Percentiles rank a stretch among this genome's conserved stretches.
Evolutionary conservation across 345 rosid genomes (phyloP).

Genomic region (Salix arbutifolia): DNA sequence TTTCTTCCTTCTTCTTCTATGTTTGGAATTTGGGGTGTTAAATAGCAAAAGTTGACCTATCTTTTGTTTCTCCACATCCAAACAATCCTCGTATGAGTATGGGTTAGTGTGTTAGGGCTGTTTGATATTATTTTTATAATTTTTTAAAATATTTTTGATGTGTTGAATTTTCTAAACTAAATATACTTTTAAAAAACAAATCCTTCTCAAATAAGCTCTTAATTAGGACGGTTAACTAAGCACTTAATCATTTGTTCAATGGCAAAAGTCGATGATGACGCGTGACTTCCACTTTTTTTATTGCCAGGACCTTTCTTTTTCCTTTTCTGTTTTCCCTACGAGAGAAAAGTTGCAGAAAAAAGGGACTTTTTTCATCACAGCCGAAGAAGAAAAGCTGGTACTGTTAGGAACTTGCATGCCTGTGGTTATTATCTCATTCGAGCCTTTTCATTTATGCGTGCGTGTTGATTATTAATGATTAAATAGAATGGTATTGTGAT

Average conservation of each 20-base stretch:
- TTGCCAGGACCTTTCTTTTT: neutral
- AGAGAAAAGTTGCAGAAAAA: neutral
- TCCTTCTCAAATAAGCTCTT: no score
- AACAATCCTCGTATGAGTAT: neutral
- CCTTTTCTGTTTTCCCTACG: neutral
- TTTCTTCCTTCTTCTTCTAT: no score
- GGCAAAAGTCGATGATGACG: neutral
- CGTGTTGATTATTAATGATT: no score
- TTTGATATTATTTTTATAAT: no score
- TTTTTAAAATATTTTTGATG: no score
- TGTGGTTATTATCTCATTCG: no score
- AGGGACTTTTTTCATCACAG: neutral
- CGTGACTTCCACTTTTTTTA: neutral
- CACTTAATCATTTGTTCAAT: neutral
- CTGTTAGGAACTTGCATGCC: no score
- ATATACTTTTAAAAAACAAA: no score
- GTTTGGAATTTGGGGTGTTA: neutral
- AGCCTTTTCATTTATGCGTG: no score
- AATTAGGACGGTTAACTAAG: neutral
- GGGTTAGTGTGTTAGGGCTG: neutral
- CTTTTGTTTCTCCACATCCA: neutral
- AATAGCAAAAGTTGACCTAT: neutral
- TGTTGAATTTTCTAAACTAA: no score
- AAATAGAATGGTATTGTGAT: no score
- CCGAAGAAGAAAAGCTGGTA: no score